Evolutionary conservation across 352 stramenopile genomes (phyloP).

Genomic region (Globisporangium echinulatum): DNA sequence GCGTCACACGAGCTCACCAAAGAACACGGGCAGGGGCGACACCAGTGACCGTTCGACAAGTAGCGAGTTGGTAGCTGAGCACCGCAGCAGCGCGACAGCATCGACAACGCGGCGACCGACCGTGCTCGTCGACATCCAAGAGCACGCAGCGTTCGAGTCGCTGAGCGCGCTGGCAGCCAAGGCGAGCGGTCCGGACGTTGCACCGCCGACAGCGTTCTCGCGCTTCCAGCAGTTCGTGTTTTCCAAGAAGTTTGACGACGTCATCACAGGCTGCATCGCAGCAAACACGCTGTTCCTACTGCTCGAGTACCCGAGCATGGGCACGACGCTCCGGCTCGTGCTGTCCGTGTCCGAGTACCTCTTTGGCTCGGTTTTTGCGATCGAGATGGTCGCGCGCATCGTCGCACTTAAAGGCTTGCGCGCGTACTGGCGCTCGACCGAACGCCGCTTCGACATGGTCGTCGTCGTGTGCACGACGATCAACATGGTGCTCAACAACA

Average conservation of each 20-base stretch:
- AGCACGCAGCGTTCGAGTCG: conserved; percentile 10
- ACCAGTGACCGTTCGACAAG: background rate
- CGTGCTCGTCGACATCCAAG: conserved; percentile 16
- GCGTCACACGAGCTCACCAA: conserved; percentile 8
- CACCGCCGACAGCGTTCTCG: background rate
- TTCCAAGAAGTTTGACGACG: conserved; percentile 69
- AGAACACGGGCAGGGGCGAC: background rate
- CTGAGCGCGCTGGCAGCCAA: conserved; percentile 6
- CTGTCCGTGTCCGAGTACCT: conserved; percentile 65
- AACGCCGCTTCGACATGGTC: conserved; percentile 65
- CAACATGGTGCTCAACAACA: conserved; percentile 71
- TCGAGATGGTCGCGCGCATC: conserved; percentile 60
- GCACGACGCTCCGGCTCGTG: conserved; percentile 17
- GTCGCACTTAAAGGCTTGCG: conserved; percentile 44
- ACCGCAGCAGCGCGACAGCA: conserved; percentile 1
- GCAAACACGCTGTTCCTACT: conserved; percentile 63
- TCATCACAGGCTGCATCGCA: conserved; percentile 61
- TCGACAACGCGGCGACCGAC: background rate
- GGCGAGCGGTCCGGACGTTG: background rate
- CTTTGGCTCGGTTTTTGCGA: conserved; percentile 53
- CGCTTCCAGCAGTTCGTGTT: conserved; percentile 47
- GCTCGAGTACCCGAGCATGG: conserved; percentile 64
- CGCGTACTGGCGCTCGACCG: conserved; percentile 45
- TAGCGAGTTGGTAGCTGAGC: background rate
- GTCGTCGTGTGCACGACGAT: conserved; percentile 60